A percentile compares a stretch with the other conserved stretches of the same genome.
Conservation (phyloP, 345 rosid genomes). For the Mallotus nudiflorus region DNA sequence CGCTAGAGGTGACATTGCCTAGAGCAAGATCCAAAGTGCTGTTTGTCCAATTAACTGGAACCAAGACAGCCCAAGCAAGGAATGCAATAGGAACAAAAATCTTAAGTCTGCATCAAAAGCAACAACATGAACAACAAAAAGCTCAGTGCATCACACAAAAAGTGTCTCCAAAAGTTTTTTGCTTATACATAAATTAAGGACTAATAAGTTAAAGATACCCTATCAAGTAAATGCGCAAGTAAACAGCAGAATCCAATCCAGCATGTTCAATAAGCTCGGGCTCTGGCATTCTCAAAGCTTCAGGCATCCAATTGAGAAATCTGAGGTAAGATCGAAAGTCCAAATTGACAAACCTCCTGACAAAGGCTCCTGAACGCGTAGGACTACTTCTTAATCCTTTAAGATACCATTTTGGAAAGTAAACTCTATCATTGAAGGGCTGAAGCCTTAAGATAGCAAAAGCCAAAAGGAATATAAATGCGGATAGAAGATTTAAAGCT, state of each 20-base stretch:
- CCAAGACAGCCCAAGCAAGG: constrained; percentile 74
- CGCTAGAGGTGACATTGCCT: constrained; percentile 66
- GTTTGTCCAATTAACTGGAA: constrained; percentile 80
- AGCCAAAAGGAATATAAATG: constrained; percentile 67
- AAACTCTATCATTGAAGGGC: constrained; percentile 93
- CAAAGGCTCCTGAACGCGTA: constrained; percentile 51
- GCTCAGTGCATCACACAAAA: no score
- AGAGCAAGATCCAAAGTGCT: constrained; percentile 37
- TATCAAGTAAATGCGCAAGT: constrained; percentile 85
- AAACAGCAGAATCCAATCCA: constrained; percentile 92
- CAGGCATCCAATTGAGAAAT: constrained; percentile 95
- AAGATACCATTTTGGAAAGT: constrained; percentile 96
- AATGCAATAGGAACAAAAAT: constrained; percentile 76
- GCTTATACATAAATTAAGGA: no score
- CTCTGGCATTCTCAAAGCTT: constrained; percentile 91
- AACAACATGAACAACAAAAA: not conserved
- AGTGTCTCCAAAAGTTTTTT: no score
- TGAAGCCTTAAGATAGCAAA: constrained; percentile 85
- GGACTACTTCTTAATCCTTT: constrained; percentile 80
- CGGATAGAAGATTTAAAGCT: constrained; percentile 67
- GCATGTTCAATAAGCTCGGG: constrained; percentile 96
- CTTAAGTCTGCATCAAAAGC: constrained; percentile 58
- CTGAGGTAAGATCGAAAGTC: constrained; percentile 63
- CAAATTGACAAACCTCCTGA: constrained; percentile 62
- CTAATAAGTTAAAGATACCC: constrained; percentile 56